These are phyloP conservation scores for Auriscalpium microsporum DNA, from an alignment of 768 basidiomycete genomes.

Conservation along the genomic window DNA sequence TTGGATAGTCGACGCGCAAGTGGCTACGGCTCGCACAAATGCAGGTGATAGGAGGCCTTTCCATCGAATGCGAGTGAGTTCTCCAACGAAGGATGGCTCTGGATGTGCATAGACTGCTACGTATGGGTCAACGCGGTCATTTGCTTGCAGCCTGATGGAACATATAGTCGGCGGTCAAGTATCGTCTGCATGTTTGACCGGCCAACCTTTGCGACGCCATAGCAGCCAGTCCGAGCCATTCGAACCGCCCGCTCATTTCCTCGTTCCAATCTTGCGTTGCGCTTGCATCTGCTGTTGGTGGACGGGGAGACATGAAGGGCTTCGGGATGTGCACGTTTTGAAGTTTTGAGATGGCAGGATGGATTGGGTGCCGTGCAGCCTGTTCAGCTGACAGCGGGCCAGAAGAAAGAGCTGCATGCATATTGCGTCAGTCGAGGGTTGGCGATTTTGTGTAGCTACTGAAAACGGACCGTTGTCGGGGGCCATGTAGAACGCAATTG, in stretches of 20 bases:
- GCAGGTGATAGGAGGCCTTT: slow-evolving; percentile 41
- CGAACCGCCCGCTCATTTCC: slow-evolving; percentile 41
- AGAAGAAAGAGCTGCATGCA: no score
- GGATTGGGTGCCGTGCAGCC: slow-evolving; percentile 12
- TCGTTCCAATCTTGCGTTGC: slow-evolving; percentile 44
- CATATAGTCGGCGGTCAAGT: background rate
- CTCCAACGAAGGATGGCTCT: slow-evolving; percentile 32
- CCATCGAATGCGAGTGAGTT: slow-evolving; percentile 52
- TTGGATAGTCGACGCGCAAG: slow-evolving; percentile 32
- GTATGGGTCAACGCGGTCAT: slow-evolving; percentile 62
- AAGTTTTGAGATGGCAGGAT: slow-evolving; percentile 18
- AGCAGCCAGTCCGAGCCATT: slow-evolving; percentile 68
- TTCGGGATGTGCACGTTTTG: slow-evolving; percentile 36
- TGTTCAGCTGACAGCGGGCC: background rate
- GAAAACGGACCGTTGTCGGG: no score
- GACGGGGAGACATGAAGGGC: slow-evolving; percentile 22
- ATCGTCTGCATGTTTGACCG: no score
- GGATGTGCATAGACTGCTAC: slow-evolving; percentile 59
- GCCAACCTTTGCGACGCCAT: slow-evolving; percentile 56
- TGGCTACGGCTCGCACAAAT: slow-evolving; percentile 48
- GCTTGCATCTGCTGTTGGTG: slow-evolving; percentile 21
- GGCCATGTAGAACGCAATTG: no score
- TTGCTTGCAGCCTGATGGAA: slow-evolving; percentile 41
- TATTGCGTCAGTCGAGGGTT: no score
- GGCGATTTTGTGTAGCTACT: no score